A percentile compares a stretch with the other conserved stretches of the same genome.
Conservation (phyloP, 2,329 filamentous ascomycete genomes). For the Xylariaceae sp. region DNA sequence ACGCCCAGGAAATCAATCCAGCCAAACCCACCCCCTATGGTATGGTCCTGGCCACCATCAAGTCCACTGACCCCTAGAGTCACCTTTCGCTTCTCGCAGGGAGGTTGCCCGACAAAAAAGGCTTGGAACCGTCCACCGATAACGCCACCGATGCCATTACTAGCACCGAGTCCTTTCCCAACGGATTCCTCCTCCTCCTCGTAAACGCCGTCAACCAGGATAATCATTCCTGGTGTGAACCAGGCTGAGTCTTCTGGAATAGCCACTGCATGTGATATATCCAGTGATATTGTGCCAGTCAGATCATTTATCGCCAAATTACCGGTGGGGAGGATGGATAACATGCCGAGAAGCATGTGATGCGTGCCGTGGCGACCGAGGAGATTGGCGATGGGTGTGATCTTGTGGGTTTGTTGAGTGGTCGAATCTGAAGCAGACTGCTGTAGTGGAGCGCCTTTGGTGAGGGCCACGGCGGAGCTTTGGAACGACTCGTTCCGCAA, state of each 20-base stretch:
- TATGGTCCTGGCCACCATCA: conserved; percentile 53
- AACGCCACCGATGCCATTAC: conserved; percentile 77
- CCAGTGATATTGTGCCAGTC: conserved; percentile 80
- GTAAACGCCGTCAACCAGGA: conserved; percentile 92
- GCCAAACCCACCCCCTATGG: conserved; percentile 76
- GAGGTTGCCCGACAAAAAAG: conserved; percentile 86
- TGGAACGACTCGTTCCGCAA: conserved; percentile 93
- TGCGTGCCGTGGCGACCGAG: conserved; percentile 75
- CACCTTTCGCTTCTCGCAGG: conserved; percentile 74
- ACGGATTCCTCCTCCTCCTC: conserved; percentile 78
- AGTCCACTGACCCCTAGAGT: conserved; percentile 67
- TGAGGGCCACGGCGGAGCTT: conserved; percentile 64
- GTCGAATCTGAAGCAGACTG: conserved; percentile 50
- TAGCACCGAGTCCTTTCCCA: conserved; percentile 66
- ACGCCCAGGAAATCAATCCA: conserved; percentile 96
- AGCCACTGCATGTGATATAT: conserved; percentile 72
- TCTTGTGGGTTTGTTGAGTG: conserved; percentile 66
- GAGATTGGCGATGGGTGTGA: conserved; percentile 76
- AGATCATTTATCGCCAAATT: conserved; percentile 77
- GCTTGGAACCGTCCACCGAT: conserved; percentile 90
- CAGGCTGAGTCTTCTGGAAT: conserved; percentile 83
- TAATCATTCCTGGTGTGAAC: conserved; percentile 94
- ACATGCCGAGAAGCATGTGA: conserved; percentile 80
- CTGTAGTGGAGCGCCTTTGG: conserved; percentile 47
- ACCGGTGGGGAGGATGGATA: conserved; percentile 75